These are phyloP conservation scores for Ascoidea rubescens DNA, from an alignment of 805 yeast species.

Conservation along the genomic window DNA sequence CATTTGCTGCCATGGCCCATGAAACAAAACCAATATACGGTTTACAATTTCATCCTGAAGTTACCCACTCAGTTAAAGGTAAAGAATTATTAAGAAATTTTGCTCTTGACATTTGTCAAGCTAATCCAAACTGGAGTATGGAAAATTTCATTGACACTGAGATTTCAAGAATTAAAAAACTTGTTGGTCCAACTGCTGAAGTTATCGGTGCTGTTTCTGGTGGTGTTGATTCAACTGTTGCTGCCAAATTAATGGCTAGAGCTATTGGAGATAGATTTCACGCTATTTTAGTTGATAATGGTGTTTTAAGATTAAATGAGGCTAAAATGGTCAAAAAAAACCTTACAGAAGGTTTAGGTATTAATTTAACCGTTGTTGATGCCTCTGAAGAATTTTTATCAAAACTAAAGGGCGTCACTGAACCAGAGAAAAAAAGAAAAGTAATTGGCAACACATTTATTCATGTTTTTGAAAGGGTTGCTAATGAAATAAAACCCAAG, in stretches of 20 bases:
- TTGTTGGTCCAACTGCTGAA: slow-evolving; percentile 96
- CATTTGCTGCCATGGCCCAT: slow-evolving; percentile 85
- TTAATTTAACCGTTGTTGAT: slow-evolving; percentile 87
- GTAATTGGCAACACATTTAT: slow-evolving; percentile 97
- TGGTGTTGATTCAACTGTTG: slow-evolving; percentile 98
- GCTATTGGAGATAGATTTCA: slow-evolving; percentile 99
- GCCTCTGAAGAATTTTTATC: slow-evolving; percentile 82
- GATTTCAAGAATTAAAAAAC: slow-evolving; percentile 76
- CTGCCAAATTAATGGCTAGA: slow-evolving; percentile 94
- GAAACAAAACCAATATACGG: slow-evolving; percentile 68
- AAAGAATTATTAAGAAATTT: slow-evolving; percentile 78
- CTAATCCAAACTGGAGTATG: slow-evolving; percentile 92
- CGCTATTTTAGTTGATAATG: slow-evolving; percentile 95
- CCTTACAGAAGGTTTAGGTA: slow-evolving; percentile 84
- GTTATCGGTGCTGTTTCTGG: slow-evolving; percentile 99
- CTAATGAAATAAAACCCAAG: slow-evolving; percentile 79
- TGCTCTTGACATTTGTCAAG: slow-evolving; percentile 82
- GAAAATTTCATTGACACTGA: slow-evolving; percentile 95
- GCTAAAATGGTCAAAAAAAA: slow-evolving; percentile 81
- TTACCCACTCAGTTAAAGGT: slow-evolving; percentile 90
- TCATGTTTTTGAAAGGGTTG: slow-evolving; percentile 93
- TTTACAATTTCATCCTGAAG: slow-evolving; percentile 98
- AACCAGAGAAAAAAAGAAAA: slow-evolving; percentile 98
- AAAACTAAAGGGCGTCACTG: slow-evolving; percentile 85
- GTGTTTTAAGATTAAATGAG: slow-evolving; percentile 93